phyloP scores from a whole-genome alignment of 257 asterid species.

The Scutellaria barbata region DNA sequence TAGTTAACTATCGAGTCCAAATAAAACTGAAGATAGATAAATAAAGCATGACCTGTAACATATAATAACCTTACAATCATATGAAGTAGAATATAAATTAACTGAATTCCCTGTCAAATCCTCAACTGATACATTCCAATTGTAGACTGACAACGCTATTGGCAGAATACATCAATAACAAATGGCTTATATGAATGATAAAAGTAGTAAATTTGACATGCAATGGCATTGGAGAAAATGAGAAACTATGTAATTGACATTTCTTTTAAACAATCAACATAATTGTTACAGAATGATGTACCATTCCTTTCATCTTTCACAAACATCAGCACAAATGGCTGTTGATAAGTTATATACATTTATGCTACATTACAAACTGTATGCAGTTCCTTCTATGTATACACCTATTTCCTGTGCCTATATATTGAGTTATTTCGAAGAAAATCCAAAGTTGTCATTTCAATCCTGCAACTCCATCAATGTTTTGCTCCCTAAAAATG shows the following conservation, averaged over 20 bases:
- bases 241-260: constrained; percentile 24
- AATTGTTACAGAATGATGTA: constrained; percentile 30
- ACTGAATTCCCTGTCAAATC: no score
- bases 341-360: constrained; percentile 35
- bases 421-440: constrained; percentile 30
- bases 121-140: no score
- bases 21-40: no score
- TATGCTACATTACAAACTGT: constrained; percentile 31
- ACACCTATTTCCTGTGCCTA: constrained; percentile 42
- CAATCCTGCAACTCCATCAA: constrained; percentile 26
- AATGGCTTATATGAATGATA: no score
- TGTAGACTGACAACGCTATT: no score
- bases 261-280: constrained; percentile 18
- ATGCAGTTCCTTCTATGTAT: constrained; percentile 27
- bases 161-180: no score
- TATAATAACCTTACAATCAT: no score
- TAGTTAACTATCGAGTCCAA: no score
- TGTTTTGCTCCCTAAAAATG: constrained; percentile 25
- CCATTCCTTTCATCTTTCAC: constrained; percentile 26
- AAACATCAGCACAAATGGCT: constrained; percentile 32
- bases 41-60: no score
- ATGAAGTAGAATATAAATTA: no score
- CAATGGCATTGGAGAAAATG: neutral
- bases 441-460: constrained; percentile 34
- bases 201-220: no score